Evolutionary conservation across 2,329 filamentous ascomycete species (phyloP), one percentile per base, ranked within the genome.

Genomic region (Xylaria sp.): DNA sequence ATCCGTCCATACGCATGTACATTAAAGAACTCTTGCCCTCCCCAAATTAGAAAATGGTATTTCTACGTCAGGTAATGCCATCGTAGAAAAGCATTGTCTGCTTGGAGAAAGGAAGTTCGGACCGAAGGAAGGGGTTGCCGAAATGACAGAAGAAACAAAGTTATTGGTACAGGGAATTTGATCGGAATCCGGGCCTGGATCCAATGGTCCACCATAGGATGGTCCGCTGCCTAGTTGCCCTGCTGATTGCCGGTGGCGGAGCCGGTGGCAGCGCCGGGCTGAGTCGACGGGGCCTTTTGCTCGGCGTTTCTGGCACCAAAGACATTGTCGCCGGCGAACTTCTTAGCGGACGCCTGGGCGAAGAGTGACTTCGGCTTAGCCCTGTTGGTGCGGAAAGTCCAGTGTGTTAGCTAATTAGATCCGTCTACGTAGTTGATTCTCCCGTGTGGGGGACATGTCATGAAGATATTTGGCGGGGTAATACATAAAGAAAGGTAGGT

Each of bases 341-440:
- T 90, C 85, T 90, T 90, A 81, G 83, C 83, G 58, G 88, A 89
- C 55, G 88, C 85, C 78, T 89, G 88, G 67, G 89, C 88, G 77
- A 91, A 91, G 74, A 91, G 85, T 2, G 89, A 91, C 80, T 88
- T 89, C 67, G 89, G 89, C 83, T 90, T 91, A 78, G 84, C 85
- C 76, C 88, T 90, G 74, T 50, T 61, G 32, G 34, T 21, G 45
- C 21, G 17, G 36, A 54, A 30, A 55, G 32, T 27, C 24, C 7
- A 3, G 36, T 7, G 70, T 77, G 54, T 65, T 48, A 61, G 64
- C 30, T 11, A 9, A 12, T 8, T 30, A 6, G 24, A 34, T 17
- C 6, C 7, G 14, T 48, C 14, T 50, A 32, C 50, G 14, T 3
- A 27, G 2, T 17, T 24, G 4, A 36, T 8, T 36, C 8, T 36